phyloP scores from a whole-genome alignment of 257 asterid genomes.

The Craterostigma plantagineum region DNA sequence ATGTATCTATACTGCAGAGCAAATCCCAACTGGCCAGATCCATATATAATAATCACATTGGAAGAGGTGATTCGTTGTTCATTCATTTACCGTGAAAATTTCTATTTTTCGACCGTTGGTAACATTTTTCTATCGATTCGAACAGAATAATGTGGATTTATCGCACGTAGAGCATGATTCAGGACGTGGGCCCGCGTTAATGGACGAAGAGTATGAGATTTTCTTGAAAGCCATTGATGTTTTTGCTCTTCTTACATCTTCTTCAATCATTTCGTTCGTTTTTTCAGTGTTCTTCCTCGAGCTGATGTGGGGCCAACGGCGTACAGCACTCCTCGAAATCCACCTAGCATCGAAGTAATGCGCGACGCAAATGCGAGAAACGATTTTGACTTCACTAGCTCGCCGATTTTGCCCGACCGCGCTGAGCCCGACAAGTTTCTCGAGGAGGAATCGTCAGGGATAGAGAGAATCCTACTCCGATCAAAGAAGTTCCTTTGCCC shows the following conservation, averaged over 20 bases:
- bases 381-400: constrained; percentile 18
- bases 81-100: not conserved
- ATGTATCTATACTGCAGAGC: constrained; percentile 43
- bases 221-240: not conserved
- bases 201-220: constrained; percentile 54
- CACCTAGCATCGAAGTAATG: constrained; percentile 30
- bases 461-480: constrained; percentile 19
- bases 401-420: constrained; percentile 28
- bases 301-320: constrained; percentile 12
- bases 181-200: constrained; percentile 22
- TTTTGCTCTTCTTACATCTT: not conserved
- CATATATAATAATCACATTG: constrained; percentile 24
- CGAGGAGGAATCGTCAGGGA: constrained; percentile 40
- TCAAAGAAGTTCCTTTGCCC: constrained; percentile 21
- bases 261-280: no score
- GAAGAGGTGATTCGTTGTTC: constrained; percentile 26
- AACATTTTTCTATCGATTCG: constrained; percentile 2
- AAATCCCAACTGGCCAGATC: constrained; percentile 57
- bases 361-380: constrained; percentile 39
- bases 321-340: constrained; percentile 6
- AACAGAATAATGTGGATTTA: constrained; percentile 21
- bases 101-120: constrained; percentile 1
- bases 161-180: constrained; percentile 15
- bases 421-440: constrained; percentile 40
- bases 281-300: constrained; percentile 30